A percentile compares a stretch with the other conserved stretches of the same genome.
phyloP scores from a whole-genome alignment of 352 stramenopile genomes.

The Pythium chondricola region DNA sequence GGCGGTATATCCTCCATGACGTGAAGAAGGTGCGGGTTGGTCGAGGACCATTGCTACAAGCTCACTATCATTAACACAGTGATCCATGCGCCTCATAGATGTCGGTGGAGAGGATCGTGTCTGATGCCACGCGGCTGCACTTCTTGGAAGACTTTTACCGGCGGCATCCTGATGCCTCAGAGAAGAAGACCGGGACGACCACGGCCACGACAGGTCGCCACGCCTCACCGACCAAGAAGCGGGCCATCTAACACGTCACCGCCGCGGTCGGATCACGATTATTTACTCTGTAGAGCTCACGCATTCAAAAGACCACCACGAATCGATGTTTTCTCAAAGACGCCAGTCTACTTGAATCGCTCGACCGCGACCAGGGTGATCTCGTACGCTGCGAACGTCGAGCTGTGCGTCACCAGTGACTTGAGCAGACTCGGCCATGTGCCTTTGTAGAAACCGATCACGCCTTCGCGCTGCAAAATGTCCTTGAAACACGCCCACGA shows the following conservation, averaged over 20 bases:
- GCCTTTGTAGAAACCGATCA: slow-evolving; percentile 73
- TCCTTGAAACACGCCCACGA: slow-evolving; percentile 54
- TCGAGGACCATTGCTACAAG: no score
- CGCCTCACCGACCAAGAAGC: slow-evolving; percentile 1
- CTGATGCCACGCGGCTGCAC: slow-evolving; percentile 63
- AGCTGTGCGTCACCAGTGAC: slow-evolving; percentile 69
- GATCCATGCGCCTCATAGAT: no score
- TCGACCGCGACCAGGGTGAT: slow-evolving; percentile 37
- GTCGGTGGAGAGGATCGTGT: slow-evolving; percentile 74
- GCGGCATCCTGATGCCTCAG: slow-evolving; percentile 19
- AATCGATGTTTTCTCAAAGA: no score
- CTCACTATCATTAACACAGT: no score
- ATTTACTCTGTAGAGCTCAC: neutral
- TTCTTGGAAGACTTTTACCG: slow-evolving; percentile 64
- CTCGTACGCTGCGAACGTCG: slow-evolving; percentile 77
- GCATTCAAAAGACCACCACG: no score
- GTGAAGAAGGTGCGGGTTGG: slow-evolving; percentile 46
- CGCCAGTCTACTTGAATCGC: no score
- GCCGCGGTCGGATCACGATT: no score
- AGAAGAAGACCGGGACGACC: slow-evolving; percentile 16
- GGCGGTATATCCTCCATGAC: slow-evolving; percentile 54
- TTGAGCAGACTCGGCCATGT: slow-evolving; percentile 75
- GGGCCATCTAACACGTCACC: neutral
- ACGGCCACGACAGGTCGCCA: slow-evolving; percentile 1
- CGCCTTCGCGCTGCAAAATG: slow-evolving; percentile 57